A percentile compares a stretch with the other conserved stretches of the same genome.
Conservation (phyloP, 441 rosid genomes). For the Euphorbia schlechtendalii region DNA sequence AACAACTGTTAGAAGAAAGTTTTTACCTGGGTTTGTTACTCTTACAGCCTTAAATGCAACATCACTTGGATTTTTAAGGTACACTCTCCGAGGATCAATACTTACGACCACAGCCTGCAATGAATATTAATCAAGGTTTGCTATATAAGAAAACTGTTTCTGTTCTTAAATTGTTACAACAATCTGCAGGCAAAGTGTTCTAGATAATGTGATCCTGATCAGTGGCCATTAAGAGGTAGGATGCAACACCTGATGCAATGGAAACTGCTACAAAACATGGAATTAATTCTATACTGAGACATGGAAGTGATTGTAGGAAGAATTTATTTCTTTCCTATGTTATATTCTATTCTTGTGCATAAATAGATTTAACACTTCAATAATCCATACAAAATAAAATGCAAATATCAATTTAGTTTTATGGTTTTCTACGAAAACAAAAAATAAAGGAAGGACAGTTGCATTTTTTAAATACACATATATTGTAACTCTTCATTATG, state of each 20-base stretch:
- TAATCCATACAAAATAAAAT: too few species aligned
- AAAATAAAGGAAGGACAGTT: too few species aligned
- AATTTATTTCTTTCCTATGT: too few species aligned
- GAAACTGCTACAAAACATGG: too few species aligned
- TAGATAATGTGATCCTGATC: background rate
- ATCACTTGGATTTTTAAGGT: constrained; percentile 60
- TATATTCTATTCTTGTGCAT: too few species aligned
- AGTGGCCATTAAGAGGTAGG: background rate
- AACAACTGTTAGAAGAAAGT: constrained; percentile 7
- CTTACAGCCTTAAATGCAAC: constrained; percentile 60
- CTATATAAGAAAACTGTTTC: background rate
- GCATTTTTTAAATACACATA: too few species aligned
- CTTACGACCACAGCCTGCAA: constrained; percentile 96
- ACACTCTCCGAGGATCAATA: constrained; percentile 90
- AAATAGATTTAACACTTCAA: too few species aligned
- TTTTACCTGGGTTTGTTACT: constrained; percentile 7
- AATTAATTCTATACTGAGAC: too few species aligned
- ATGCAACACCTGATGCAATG: background rate
- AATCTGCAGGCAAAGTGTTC: background rate
- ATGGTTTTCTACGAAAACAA: too few species aligned
- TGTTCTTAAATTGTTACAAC: background rate
- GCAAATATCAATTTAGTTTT: too few species aligned
- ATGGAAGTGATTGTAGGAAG: too few species aligned
- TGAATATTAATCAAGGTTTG: constrained; percentile 16
- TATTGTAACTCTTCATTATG: too few species aligned